Evolutionary conservation across 2,329 filamentous ascomycete species (phyloP).

Genomic region (Fusarium veterinarium): DNA sequence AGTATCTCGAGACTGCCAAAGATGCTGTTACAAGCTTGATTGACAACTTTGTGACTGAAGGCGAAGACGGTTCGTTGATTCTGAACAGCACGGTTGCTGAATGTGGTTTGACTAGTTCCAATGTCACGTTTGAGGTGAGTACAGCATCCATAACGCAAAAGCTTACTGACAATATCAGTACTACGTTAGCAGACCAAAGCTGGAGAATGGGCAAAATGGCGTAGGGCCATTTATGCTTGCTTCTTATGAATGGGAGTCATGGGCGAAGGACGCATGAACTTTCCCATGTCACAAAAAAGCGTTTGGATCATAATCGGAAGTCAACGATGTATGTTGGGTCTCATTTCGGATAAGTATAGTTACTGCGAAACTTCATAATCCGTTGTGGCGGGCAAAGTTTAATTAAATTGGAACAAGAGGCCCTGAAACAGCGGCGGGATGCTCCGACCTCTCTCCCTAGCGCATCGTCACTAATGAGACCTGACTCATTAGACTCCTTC

Average conservation of each 20-base stretch:
- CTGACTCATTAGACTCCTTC: too few relatives aligned
- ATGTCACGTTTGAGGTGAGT: conserved; percentile 60
- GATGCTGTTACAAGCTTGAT: conserved; percentile 48
- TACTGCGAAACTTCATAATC: too few relatives aligned
- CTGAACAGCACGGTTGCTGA: conserved; percentile 63
- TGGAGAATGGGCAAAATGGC: conserved; percentile 31
- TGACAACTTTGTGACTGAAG: conserved; percentile 56
- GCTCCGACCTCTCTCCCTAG: too few relatives aligned
- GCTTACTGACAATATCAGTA: conserved; percentile 2
- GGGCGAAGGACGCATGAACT: conserved; percentile 9
- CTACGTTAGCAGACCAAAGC: conserved; percentile 14
- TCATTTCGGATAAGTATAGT: too few relatives aligned
- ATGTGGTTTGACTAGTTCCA: conserved; percentile 57
- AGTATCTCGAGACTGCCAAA: conserved; percentile 17
- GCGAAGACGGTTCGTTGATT: conserved; percentile 56
- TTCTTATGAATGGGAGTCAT: conserved; percentile 36
- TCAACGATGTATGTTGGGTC: neutral
- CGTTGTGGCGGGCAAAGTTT: too few relatives aligned
- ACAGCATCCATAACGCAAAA: accelerated
- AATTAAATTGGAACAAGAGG: too few relatives aligned
- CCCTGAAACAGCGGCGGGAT: too few relatives aligned
- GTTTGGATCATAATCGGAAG: neutral
- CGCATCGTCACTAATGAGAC: too few relatives aligned
- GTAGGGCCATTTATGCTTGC: conserved; percentile 38
- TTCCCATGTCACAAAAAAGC: accelerated